These are phyloP conservation scores for Trematosphaeria pertusa DNA, from an alignment of 2,329 filamentous ascomycete genomes.

Conservation along the genomic window DNA sequence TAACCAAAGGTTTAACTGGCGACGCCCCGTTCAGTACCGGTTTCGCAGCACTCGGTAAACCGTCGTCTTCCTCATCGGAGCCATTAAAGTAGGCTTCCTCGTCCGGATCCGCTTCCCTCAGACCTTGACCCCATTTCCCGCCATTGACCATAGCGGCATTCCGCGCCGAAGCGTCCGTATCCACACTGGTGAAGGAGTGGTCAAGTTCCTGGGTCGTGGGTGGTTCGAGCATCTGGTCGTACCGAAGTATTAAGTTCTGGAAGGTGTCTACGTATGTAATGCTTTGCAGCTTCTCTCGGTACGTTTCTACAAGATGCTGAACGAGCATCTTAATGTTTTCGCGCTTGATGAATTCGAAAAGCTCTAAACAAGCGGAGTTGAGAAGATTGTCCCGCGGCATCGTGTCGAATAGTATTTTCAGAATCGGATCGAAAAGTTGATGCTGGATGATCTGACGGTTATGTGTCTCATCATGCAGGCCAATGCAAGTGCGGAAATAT, in stretches of 20 bases:
- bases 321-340: conserved; percentile 72
- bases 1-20: conserved; percentile 74
- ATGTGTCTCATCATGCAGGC: conserved; percentile 90
- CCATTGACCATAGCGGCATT: conserved; percentile 60
- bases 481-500: conserved; percentile 87
- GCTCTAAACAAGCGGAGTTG: conserved; percentile 90
- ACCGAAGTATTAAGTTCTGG: conserved; percentile 73
- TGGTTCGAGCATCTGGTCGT: conserved; percentile 73
- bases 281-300: conserved; percentile 75
- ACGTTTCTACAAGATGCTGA: conserved; percentile 82
- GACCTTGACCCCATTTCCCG: conserved; percentile 68
- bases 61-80: conserved; percentile 81
- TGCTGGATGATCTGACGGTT: conserved; percentile 83
- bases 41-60: conserved; percentile 47
- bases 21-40: conserved; percentile 69
- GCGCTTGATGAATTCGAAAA: conserved; percentile 86
- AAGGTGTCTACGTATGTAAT: conserved; percentile 90
- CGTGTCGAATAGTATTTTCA: conserved; percentile 82
- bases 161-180: conserved; percentile 56
- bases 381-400: conserved; percentile 93
- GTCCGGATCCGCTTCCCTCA: conserved; percentile 83
- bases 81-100: conserved; percentile 96
- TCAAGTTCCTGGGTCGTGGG: conserved; percentile 64
- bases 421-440: conserved; percentile 80
- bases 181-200: conserved; percentile 74